Evolutionary conservation across 352 stramenopile species (phyloP).

Genomic region (Pseudoperonospora humuli): DNA sequence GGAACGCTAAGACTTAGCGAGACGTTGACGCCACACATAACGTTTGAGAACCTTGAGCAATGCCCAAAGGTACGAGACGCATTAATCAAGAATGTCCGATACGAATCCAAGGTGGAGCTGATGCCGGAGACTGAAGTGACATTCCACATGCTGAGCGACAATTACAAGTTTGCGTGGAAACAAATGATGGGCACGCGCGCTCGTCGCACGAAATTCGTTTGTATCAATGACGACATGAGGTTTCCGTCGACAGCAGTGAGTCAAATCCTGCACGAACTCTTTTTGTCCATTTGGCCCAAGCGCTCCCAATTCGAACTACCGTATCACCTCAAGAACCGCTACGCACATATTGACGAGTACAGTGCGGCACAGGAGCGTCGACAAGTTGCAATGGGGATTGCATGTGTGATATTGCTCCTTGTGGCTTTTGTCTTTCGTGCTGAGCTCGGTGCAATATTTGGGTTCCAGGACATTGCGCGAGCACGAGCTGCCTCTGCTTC

Average conservation of each 20-base stretch:
- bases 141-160: constrained; percentile 93
- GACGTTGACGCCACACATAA: constrained; percentile 69
- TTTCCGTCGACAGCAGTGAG: constrained; percentile 68
- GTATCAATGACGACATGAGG: constrained; percentile 95
- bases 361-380: constrained; percentile 39
- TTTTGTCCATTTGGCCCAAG: constrained; percentile 87
- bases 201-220: constrained; percentile 92
- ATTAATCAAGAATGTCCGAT: constrained; percentile 61
- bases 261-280: constrained; percentile 89
- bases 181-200: constrained; percentile 90
- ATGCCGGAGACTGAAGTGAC: constrained; percentile 85
- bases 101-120: constrained; percentile 51
- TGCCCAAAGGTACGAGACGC: constrained; percentile 42
- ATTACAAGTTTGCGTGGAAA: constrained; percentile 84
- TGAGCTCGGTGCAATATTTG: constrained; percentile 46
- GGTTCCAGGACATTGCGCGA: constrained; percentile 61
- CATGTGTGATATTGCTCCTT: constrained; percentile 29
- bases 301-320: constrained; percentile 89
- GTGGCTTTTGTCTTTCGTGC: constrained; percentile 45
- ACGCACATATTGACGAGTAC: constrained; percentile 79
- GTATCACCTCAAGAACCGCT: constrained; percentile 81
- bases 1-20: constrained; percentile 60
- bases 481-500: constrained; percentile 56
- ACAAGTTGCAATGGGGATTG: constrained; percentile 29
- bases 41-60: constrained; percentile 42